Percentiles rank a stretch among this genome's conserved stretches.
Conservation (phyloP, 257 asterid genomes). For the Jacaranda copaia region DNA sequence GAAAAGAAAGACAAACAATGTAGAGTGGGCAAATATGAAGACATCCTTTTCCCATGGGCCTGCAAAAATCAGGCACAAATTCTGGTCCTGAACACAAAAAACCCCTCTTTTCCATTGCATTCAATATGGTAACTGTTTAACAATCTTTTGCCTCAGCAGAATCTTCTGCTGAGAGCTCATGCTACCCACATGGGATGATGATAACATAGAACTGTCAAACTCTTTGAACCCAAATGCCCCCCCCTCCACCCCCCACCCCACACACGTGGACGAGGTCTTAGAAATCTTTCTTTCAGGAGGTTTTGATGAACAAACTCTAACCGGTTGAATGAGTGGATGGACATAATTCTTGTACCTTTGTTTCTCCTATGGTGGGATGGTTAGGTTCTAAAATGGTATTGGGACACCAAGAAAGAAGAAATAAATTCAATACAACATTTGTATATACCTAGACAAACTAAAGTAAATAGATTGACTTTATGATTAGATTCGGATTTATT, state of each 20-base stretch:
- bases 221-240: too few species aligned
- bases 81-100: slow-evolving; percentile 53
- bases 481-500: too few species aligned
- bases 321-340: too few species aligned
- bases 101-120: slow-evolving; percentile 44
- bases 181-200: slow-evolving; percentile 63
- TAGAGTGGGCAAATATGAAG: slow-evolving; percentile 31
- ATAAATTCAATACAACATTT: too few species aligned
- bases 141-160: slow-evolving; percentile 53
- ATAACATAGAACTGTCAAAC: slow-evolving; percentile 41
- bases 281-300: background rate
- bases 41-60: slow-evolving; percentile 64
- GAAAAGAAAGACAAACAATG: slow-evolving; percentile 36
- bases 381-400: too few species aligned
- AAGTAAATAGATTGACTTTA: too few species aligned
- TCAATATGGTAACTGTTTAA: slow-evolving; percentile 65
- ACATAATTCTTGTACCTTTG: too few species aligned
- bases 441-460: too few species aligned
- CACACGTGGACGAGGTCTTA: background rate
- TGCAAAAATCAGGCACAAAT: slow-evolving; percentile 66
- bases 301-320: too few species aligned
- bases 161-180: slow-evolving; percentile 48
- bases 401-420: too few species aligned
- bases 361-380: too few species aligned
- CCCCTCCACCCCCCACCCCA: background rate